Conservation (phyloP, 371 early-diverging fungal genomes). For the Rhizopus microsporus region DNA sequence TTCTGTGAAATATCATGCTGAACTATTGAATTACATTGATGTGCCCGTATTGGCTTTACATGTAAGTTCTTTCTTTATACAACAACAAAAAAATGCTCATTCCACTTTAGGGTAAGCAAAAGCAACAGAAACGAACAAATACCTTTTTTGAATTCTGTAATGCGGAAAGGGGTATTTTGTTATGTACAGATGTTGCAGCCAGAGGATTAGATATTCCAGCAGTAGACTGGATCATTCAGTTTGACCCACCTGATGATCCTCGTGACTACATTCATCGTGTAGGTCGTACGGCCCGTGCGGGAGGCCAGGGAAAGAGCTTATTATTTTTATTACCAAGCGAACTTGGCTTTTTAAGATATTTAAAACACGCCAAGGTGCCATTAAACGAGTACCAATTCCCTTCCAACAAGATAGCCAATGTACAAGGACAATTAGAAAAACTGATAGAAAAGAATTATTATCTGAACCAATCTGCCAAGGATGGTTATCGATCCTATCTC, state of each 20-base stretch:
- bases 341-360: conserved; percentile 92
- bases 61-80: neutral
- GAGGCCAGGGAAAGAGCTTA: conserved; percentile 88
- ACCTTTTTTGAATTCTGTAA: conserved; percentile 97
- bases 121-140: conserved; percentile 94
- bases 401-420: conserved; percentile 89
- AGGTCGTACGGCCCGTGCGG: conserved; percentile 96
- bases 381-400: conserved; percentile 99
- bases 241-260: conserved; percentile 98
- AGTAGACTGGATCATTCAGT: conserved; percentile 99
- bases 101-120: conserved; percentile 75
- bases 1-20: conserved; percentile 94
- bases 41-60: conserved; percentile 95
- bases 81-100: neutral
- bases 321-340: conserved; percentile 95
- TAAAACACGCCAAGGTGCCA: conserved; percentile 97
- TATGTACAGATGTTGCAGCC: conserved; percentile 98
- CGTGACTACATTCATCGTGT: conserved; percentile 98
- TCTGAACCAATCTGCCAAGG: conserved; percentile 89
- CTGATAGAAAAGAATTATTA: conserved; percentile 96
- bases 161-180: conserved; percentile 85
- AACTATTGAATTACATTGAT: conserved; percentile 95
- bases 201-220: conserved; percentile 98
- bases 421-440: conserved; percentile 80
- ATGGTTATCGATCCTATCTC: conserved; percentile 92